Evolutionary conservation across 2,329 filamentous ascomycete genomes (phyloP), one percentile per base, ranked within the genome.

Genomic region (Plenodomus biglobosus): DNA sequence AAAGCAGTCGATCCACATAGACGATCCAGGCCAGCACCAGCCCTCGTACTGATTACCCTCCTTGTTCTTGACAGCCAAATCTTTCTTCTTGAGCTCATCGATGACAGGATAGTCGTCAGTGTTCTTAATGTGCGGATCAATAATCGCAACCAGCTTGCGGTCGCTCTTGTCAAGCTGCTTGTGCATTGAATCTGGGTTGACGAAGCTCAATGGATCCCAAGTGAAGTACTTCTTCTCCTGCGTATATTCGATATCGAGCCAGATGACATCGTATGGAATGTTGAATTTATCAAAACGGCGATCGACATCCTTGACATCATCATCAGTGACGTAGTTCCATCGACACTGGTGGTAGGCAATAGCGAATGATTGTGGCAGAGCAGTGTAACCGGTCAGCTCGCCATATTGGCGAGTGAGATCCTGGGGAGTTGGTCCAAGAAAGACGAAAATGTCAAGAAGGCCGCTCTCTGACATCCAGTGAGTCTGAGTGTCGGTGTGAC

Each of bases 161-260:
- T 92, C 88, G 42, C 90, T 88, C 53, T 85, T 82, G 57, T 92
- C 90, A 8, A 97, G 81, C 64, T 95, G 89, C 71, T 96, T 79
- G 58, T 90, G 85, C 91, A 97, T 99, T 40, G 83, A 82, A 41
- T 88, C 82, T 0, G 94, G 92, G 61, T 97, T 85, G 13, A 84
- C 80, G 73, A 99, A 99, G 41, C 86, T 94, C 65, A 95, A 81
- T 17, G 85, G 82, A 65, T 99, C 92, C 89, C 91, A 99, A 0
- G 92, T 96, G 70, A 99, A 99, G 77, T 99, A 99, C 76, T 96
- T 95, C 75, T 94, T 92, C 71, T 88, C 91, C 51, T 99, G 89
- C 0, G 92, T 95, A 73, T 97, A 99, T 75, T 99, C 94, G 59
- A 99, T 90, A 64, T 99, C 94, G 16, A 99, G 85, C 94, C 94